Base-by-base conservation (phyloP, 1,139 yeast genomes). In the Entelexis paramagnoliae region DNA sequence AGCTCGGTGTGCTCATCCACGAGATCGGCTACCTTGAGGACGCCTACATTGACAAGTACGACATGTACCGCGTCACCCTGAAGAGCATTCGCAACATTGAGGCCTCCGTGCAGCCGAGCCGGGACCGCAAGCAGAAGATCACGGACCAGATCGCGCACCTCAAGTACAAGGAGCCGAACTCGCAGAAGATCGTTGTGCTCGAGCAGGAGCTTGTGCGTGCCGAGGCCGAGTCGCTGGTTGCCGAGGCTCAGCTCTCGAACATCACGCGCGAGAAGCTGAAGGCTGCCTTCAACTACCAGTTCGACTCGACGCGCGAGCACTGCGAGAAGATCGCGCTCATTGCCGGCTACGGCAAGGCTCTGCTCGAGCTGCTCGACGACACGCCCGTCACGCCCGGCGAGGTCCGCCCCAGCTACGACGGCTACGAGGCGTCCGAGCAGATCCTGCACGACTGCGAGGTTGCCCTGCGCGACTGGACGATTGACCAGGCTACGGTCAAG, bases 151-250 rank as follows among this genome's bases (percentile, higher is more conserved):
- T 91, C 71, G 97, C 97, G 60, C 89, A 84, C 73, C 79, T 91
- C 73, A 91, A 91, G 76, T 91, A 91, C 79, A 91, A 89, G 78
- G 97, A 91, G 72, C 97, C 98, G 58, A 86, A 85, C 73, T 86
- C 96, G 53, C 96, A 95, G 71, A 89, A 87, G 77, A 86, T 91
- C 62, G 80, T 87, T 59, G 88, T 89, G 52, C 79, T 91, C 69
- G 98, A 91, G 77, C 97, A 91, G 75, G 97, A 91, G 74, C 79
- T 91, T 69, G 97, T 91, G 60, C 84, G 98, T 72, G 96, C 97
- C 50, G 98, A 91, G 76, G 97, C 97, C 61, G 97, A 91, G 75
- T 87, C 96, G 50, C 80, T 91, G 64, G 98, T 91, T 64, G 98
- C 98, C 56, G 98, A 91, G 76, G 97, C 97, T 52, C 98, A 91